Evolutionary conservation across 2,329 filamentous ascomycete genomes (phyloP).

Genomic region (Cordyceps javanica): DNA sequence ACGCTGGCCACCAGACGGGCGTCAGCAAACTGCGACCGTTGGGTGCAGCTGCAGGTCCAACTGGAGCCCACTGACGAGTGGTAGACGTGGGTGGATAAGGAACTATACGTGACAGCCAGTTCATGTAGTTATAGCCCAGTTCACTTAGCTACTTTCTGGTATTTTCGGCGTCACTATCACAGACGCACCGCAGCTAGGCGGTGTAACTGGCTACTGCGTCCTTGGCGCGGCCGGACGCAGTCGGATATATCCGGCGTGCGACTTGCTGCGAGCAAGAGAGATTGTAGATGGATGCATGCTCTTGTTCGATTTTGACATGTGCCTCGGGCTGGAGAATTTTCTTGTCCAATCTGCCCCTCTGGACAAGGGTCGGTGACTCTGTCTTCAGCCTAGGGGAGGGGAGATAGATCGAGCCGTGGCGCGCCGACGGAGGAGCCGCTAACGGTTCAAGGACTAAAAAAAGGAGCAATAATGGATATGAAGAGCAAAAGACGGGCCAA

Average conservation of each 20-base stretch:
- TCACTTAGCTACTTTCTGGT: not conserved
- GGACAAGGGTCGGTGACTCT: not conserved
- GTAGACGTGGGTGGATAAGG: too few relatives aligned
- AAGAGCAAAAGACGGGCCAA: not conserved
- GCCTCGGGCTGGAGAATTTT: not conserved
- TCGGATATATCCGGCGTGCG: not conserved
- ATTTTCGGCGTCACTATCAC: not conserved
- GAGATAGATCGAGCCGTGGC: not conserved
- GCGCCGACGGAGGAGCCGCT: not conserved
- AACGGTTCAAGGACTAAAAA: not conserved
- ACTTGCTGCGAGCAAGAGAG: not conserved
- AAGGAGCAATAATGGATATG: not conserved
- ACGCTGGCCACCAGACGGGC: not conserved
- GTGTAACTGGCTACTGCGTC: not conserved
- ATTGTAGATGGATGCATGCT: too few relatives aligned
- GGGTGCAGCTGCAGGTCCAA: not conserved
- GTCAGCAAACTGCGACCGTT: not conserved
- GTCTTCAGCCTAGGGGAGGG: not conserved
- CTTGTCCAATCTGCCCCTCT: too few relatives aligned
- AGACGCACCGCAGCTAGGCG: not conserved
- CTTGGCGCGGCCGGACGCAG: not conserved
- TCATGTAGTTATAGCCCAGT: not conserved
- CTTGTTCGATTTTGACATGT: not conserved
- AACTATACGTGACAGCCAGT: too few relatives aligned
- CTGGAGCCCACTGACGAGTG: too few relatives aligned